These are phyloP conservation scores for Microcyclospora tardicrescens DNA, from an alignment of 2,329 filamentous ascomycete genomes.

Conservation along the genomic window DNA sequence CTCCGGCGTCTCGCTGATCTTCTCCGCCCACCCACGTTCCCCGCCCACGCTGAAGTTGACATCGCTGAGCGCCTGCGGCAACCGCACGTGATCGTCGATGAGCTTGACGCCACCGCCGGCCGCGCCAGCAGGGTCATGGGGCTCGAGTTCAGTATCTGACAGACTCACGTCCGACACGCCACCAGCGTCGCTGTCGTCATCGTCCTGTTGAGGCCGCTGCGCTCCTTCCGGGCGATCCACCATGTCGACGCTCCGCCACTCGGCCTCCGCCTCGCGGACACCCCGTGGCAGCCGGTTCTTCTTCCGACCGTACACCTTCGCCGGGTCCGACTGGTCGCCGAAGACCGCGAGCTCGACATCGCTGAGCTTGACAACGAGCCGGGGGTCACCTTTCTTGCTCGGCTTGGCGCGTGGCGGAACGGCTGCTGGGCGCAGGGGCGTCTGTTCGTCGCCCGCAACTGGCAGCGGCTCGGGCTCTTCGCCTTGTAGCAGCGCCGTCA, in stretches of 20 bases:
- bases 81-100: slow-evolving; percentile 16
- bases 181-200: background rate
- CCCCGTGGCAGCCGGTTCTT: slow-evolving; percentile 34
- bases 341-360: slow-evolving; percentile 41
- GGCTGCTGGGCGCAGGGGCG: too few species aligned
- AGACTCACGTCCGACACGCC: background rate
- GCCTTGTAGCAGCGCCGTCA: slow-evolving; percentile 31
- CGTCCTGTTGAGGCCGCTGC: too few species aligned
- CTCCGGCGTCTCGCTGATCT: slow-evolving; percentile 38
- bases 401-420: too few species aligned
- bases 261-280: slow-evolving; percentile 23
- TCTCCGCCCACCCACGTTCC: slow-evolving; percentile 42
- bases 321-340: slow-evolving; percentile 31
- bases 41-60: slow-evolving; percentile 46
- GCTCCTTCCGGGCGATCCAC: slow-evolving; percentile 11
- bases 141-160: slow-evolving; percentile 1
- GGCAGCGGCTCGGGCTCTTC: slow-evolving; percentile 6
- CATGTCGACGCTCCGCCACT: slow-evolving; percentile 35
- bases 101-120: slow-evolving; percentile 2
- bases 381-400: slow-evolving; percentile 36
- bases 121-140: slow-evolving; percentile 10
- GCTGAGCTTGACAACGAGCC: slow-evolving; percentile 38
- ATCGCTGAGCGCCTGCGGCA: slow-evolving; percentile 33
- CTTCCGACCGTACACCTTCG: slow-evolving; percentile 32
- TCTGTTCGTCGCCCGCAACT: background rate